Evolutionary conservation across 2,329 filamentous ascomycete genomes (phyloP).

Genomic region (Penicillium sp.): DNA sequence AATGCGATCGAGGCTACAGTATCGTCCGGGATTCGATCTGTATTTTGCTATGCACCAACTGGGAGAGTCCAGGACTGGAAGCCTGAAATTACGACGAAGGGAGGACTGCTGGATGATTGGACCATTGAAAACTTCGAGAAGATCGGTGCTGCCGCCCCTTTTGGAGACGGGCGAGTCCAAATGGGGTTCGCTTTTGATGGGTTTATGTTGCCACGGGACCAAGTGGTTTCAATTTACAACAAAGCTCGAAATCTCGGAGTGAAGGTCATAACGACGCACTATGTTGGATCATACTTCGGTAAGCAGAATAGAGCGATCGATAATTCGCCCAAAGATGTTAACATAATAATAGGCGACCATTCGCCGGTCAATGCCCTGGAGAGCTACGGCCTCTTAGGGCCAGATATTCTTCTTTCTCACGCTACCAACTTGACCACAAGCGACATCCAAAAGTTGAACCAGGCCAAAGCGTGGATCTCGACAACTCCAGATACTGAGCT

Average conservation of each 20-base stretch:
- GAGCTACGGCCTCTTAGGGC: conserved; percentile 21
- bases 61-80: conserved; percentile 27
- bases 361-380: conserved; percentile 20
- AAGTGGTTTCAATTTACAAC: conserved; percentile 25
- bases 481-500: conserved; percentile 36
- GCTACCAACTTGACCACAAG: conserved; percentile 19
- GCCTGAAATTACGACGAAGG: conserved; percentile 17
- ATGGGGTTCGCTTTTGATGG: conserved; percentile 36
- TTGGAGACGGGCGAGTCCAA: conserved; percentile 31
- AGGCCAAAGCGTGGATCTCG: conserved; percentile 26
- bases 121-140: conserved; percentile 25
- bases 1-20: conserved; percentile 30
- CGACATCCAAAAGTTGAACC: conserved; percentile 25
- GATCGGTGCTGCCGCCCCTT: conserved; percentile 19
- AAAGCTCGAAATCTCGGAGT: conserved; percentile 20
- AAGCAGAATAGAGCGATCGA: not conserved
- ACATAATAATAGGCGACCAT: not conserved
- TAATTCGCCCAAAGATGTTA: not conserved
- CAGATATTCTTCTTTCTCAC: conserved; percentile 29
- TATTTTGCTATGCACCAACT: conserved; percentile 32
- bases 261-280: conserved; percentile 33
- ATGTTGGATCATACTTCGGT: conserved; percentile 17
- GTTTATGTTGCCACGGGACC: conserved; percentile 29
- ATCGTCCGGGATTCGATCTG: conserved; percentile 33
- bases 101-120: conserved; percentile 30